Conservation (phyloP, 2,329 filamentous ascomycete species). For the Xylariaceae sp. region DNA sequence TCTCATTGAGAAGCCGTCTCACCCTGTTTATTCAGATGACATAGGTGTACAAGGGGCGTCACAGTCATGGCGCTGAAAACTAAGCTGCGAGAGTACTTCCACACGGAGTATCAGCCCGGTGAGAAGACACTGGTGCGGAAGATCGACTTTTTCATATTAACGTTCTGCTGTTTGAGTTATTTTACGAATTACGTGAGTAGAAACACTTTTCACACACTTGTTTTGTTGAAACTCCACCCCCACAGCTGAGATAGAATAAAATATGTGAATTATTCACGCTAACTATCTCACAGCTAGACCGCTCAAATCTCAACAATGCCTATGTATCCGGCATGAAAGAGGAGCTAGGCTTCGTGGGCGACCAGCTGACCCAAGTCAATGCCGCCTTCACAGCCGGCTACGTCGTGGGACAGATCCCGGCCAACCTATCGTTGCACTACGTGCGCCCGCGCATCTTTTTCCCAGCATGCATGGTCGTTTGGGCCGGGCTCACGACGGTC, state of each 20-base stretch:
- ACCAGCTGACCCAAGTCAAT: conserved; percentile 60
- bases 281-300: conserved; percentile 49
- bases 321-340: conserved; percentile 62
- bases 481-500: conserved; percentile 68
- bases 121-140: conserved; percentile 58
- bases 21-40: no score
- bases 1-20: no score
- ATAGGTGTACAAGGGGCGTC: no score
- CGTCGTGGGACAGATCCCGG: conserved; percentile 63
- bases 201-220: not conserved
- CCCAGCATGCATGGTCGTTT: conserved; percentile 66
- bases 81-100: conserved; percentile 38
- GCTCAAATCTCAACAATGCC: conserved; percentile 58
- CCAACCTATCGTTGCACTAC: conserved; percentile 67
- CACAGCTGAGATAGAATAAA: not conserved
- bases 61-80: conserved; percentile 31
- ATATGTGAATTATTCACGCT: conserved; percentile 1
- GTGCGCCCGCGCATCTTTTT: conserved; percentile 68
- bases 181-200: conserved; percentile 58
- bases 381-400: conserved; percentile 55
- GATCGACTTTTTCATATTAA: conserved; percentile 69
- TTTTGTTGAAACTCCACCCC: not conserved
- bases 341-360: conserved; percentile 53
- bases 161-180: conserved; percentile 66
- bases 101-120: conserved; percentile 39